Percentiles rank a stretch among this genome's conserved stretches.
Conservation (phyloP, 495 filamentous ascomycete species). For the Bryoglossum gracile region DNA sequence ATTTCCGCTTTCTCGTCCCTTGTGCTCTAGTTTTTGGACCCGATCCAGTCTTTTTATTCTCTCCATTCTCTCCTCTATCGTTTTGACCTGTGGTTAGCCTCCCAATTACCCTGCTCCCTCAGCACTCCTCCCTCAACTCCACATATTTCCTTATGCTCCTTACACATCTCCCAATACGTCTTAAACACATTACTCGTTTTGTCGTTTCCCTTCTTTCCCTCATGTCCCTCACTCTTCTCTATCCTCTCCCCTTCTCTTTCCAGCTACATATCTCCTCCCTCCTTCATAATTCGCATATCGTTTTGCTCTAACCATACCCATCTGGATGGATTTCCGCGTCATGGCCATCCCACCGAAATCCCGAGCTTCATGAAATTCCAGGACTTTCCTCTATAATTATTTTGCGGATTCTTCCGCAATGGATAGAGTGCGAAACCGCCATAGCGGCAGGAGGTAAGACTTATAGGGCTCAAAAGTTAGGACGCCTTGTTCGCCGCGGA, state of each 20-base stretch:
- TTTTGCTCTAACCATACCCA: conserved; percentile 46
- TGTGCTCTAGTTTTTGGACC: too few species aligned
- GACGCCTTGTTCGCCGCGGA: conserved; percentile 45
- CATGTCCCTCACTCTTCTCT: conserved; percentile 24
- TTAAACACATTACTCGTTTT: conserved; percentile 22
- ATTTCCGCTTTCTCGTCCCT: too few species aligned
- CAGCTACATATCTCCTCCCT: conserved; percentile 33
- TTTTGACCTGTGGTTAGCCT: too few species aligned
- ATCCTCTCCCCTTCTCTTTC: conserved; percentile 21
- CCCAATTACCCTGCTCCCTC: conserved; percentile 14
- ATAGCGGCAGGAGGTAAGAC: conserved; percentile 40
- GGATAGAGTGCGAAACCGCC: conserved; percentile 40
- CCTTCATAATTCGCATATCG: conserved; percentile 45
- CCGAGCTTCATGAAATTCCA: conserved; percentile 31
- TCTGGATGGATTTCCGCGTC: conserved; percentile 46
- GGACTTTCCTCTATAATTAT: too few species aligned
- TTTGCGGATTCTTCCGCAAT: too few species aligned
- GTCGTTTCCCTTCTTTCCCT: conserved; percentile 24
- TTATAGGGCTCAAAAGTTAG: conserved; percentile 49
- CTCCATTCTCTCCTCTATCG: too few species aligned
- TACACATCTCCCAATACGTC: conserved; percentile 36
- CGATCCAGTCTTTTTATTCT: too few species aligned
- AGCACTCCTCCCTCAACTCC: conserved; percentile 13
- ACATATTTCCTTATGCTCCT: conserved; percentile 33
- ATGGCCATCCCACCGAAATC: conserved; percentile 51